phyloP scores from a whole-genome alignment of 1,139 yeast genomes.

The Candida neerlandica region DNA sequence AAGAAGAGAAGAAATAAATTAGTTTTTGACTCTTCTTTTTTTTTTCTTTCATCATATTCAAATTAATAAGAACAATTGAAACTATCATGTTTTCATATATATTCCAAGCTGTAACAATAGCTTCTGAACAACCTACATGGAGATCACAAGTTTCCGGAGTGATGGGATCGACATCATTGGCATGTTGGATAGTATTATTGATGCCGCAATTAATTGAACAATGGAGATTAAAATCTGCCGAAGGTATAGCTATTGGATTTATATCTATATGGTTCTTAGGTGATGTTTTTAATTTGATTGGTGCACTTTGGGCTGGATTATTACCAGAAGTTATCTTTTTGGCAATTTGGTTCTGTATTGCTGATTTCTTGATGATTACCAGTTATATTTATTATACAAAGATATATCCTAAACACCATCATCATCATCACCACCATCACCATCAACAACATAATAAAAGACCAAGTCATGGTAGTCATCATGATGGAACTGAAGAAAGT shows the following conservation, averaged over 20 bases:
- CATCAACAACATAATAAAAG: slow-evolving; percentile 8
- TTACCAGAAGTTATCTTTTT: slow-evolving; percentile 70
- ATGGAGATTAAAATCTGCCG: slow-evolving; percentile 77
- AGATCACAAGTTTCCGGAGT: slow-evolving; percentile 47
- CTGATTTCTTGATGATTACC: slow-evolving; percentile 62
- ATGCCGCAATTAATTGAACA: slow-evolving; percentile 82
- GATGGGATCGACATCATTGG: slow-evolving; percentile 67
- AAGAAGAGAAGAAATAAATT: neutral
- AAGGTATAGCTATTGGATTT: slow-evolving; percentile 75
- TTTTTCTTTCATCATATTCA: neutral
- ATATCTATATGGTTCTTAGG: slow-evolving; percentile 74
- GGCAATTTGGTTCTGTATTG: slow-evolving; percentile 76
- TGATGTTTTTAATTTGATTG: slow-evolving; percentile 66
- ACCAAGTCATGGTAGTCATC: slow-evolving; percentile 2
- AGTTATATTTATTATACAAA: slow-evolving; percentile 62
- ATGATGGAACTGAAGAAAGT: slow-evolving; percentile 12
- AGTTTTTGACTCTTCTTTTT: neutral
- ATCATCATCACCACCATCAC: slow-evolving; percentile 10
- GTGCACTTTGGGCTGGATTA: slow-evolving; percentile 71
- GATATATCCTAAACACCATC: slow-evolving; percentile 42
- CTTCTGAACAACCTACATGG: neutral
- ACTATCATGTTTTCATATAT: neutral
- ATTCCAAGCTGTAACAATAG: neutral
- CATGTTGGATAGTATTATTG: slow-evolving; percentile 81
- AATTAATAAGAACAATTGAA: neutral